Evolutionary conservation across 2,329 filamentous ascomycete species (phyloP).

Genomic region (Colletotrichum brevisporum): DNA sequence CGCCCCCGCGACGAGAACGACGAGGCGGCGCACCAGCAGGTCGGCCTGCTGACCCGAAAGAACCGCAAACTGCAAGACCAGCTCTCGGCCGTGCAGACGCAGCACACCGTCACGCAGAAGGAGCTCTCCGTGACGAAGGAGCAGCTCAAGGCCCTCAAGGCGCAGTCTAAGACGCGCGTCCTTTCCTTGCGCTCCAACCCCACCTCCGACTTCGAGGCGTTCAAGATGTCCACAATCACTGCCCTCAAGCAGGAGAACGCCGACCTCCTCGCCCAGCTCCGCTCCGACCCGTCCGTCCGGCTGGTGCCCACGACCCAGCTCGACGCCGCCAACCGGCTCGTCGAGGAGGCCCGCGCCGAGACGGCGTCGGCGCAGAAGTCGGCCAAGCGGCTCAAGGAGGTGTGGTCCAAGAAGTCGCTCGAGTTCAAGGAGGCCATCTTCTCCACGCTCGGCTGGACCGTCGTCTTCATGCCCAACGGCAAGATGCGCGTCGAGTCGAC

Average conservation of each 20-base stretch:
- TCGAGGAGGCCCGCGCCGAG: constrained; percentile 78
- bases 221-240: constrained; percentile 85
- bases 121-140: constrained; percentile 81
- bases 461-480: constrained; percentile 97
- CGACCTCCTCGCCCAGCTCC: constrained; percentile 82
- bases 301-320: constrained; percentile 84
- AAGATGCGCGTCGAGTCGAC: constrained; percentile 92
- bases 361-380: constrained; percentile 85
- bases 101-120: constrained; percentile 78
- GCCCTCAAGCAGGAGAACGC: constrained; percentile 87
- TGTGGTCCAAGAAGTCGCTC: constrained; percentile 90
- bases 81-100: constrained; percentile 77
- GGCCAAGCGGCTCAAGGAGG: constrained; percentile 88
- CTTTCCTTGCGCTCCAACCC: constrained; percentile 93
- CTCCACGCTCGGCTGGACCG: constrained; percentile 91
- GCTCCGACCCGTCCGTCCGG: constrained; percentile 63
- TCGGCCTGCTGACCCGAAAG: constrained; percentile 89
- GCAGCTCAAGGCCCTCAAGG: constrained; percentile 77
- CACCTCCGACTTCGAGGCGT: constrained; percentile 85
- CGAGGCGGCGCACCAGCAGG: constrained; percentile 74
- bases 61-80: constrained; percentile 88
- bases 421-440: constrained; percentile 98
- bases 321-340: constrained; percentile 80
- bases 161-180: constrained; percentile 83
- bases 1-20: constrained; percentile 71